Evolutionary conservation across 83 land plant species (phyloP).

Genomic region (Picea abies): DNA sequence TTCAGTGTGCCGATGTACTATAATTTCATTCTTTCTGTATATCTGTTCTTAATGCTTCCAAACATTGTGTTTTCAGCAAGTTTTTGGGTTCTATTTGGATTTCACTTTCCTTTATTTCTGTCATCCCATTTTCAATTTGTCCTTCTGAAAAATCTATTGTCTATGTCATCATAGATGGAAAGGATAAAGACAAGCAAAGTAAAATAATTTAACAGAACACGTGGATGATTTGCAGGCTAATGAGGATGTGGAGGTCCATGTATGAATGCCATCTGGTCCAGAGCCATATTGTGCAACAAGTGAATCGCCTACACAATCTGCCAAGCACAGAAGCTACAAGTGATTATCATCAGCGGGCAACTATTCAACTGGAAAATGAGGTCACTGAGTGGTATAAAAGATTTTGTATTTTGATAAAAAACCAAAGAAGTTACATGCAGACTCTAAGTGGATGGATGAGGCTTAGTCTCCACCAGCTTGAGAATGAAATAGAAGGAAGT

Average conservation of each 20-base stretch:
- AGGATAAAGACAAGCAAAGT: no score
- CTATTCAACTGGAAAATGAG: slow-evolving; percentile 70
- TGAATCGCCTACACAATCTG: slow-evolving; percentile 40
- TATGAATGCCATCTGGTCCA: slow-evolving; percentile 76
- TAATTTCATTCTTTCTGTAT: no score
- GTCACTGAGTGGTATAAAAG: slow-evolving; percentile 47
- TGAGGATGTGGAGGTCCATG: slow-evolving; percentile 88
- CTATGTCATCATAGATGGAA: no score
- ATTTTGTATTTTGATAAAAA: slow-evolving; percentile 43
- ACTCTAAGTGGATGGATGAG: slow-evolving; percentile 65
- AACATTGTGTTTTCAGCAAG: no score
- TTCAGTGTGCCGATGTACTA: no score
- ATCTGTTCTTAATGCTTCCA: no score
- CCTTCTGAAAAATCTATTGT: no score
- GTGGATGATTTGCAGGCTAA: slow-evolving; percentile 41
- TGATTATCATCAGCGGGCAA: slow-evolving; percentile 68
- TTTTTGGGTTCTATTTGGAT: no score
- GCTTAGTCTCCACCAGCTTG: slow-evolving; percentile 53
- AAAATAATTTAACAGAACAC: slow-evolving; percentile 1
- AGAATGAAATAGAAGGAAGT: slow-evolving; percentile 17
- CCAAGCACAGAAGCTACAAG: slow-evolving; percentile 55
- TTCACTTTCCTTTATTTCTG: no score
- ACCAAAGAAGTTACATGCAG: slow-evolving; percentile 61
- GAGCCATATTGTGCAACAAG: slow-evolving; percentile 49
- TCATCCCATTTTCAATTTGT: no score